Evolutionary conservation across 441 rosid species (phyloP), one percentile per base, ranked within the genome.

Genomic region (Monsonia emarginata): DNA sequence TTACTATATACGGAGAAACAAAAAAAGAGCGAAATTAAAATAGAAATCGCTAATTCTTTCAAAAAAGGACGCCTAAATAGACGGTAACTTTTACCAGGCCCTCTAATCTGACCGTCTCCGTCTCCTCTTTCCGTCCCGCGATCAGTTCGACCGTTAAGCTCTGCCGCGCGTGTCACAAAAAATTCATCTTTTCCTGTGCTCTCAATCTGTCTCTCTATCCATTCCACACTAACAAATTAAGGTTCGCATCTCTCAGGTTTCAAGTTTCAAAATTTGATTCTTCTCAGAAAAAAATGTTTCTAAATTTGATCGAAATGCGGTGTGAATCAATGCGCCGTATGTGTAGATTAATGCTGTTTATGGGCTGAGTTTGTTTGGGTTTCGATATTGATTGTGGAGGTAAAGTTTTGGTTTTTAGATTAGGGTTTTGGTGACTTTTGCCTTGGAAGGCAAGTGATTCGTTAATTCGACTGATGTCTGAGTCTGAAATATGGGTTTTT

Each of bases 1-100:
- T n/a, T n/a, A n/a, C n/a, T n/a, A n/a, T n/a, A n/a, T n/a, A n/a
- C n/a, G n/a, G n/a, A n/a, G n/a, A n/a, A n/a, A n/a, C n/a, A n/a
- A n/a, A n/a, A n/a, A n/a, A n/a, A n/a, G n/a, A n/a, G n/a, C n/a
- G n/a, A n/a, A n/a, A n/a, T n/a, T n/a, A n/a, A n/a, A n/a, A n/a
- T n/a, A n/a, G n/a, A n/a, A n/a, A n/a, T 10, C 36, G 36, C 36
- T 32, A 32, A 4, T 31, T 32, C 36, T 32, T 32, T 32, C 62
- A 63, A 72, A n/a, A 59, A 68, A 56, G 13, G 57, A 61, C 50
- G 78, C 80, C 69, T 52, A 24, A 63, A 30, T 13, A 19, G 61
- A 58, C 70, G 72, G 19, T 67, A 59, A 25, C 31, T 27, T 28
- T 30, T 5, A 25, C 26, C 65, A 19, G 32, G 18, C 28, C 28